Evolutionary conservation across 2,329 filamentous ascomycete species (phyloP).

Genomic region (Cercospora nicotianae): DNA sequence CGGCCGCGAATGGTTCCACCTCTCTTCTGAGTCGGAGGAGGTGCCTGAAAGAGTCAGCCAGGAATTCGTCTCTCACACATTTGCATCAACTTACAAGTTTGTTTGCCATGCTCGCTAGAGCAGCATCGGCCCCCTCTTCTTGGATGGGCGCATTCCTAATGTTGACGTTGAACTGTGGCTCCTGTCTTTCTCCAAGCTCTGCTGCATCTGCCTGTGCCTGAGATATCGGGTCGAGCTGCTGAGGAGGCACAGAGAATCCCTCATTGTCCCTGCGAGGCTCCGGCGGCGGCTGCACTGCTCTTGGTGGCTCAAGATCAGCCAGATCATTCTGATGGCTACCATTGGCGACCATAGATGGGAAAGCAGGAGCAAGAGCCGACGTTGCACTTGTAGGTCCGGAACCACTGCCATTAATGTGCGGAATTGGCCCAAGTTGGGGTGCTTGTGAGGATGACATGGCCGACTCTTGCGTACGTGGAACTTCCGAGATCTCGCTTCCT

Average conservation of each 20-base stretch:
- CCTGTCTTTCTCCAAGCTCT: slow-evolving; percentile 53
- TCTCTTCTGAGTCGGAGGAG: slow-evolving; percentile 52
- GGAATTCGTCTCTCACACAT: background rate
- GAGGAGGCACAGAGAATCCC: slow-evolving; percentile 71
- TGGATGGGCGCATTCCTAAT: slow-evolving; percentile 76
- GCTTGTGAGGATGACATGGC: slow-evolving; percentile 16
- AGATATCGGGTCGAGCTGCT: slow-evolving; percentile 61
- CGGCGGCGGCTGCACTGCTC: slow-evolving; percentile 26
- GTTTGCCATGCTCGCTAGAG: slow-evolving; percentile 72
- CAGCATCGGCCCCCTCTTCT: slow-evolving; percentile 69
- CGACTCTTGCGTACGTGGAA: slow-evolving; percentile 18
- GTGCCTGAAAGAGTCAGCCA: slow-evolving; percentile 43
- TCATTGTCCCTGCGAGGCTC: slow-evolving; percentile 65
- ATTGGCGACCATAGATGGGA: slow-evolving; percentile 27
- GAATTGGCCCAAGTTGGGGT: slow-evolving; percentile 21
- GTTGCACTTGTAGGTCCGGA: slow-evolving; percentile 20
- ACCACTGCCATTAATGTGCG: slow-evolving; percentile 29
- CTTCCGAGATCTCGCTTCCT: slow-evolving; percentile 36
- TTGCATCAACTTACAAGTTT: slow-evolving; percentile 55
- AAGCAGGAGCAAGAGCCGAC: slow-evolving; percentile 1
- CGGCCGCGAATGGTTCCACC: slow-evolving; percentile 80
- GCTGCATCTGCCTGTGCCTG: slow-evolving; percentile 69
- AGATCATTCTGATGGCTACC: slow-evolving; percentile 38
- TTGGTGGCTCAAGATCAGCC: slow-evolving; percentile 38
- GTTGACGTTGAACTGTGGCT: slow-evolving; percentile 71